Base-by-base conservation (phyloP, 495 filamentous ascomycete genomes). In the Penicillium lividum region DNA sequence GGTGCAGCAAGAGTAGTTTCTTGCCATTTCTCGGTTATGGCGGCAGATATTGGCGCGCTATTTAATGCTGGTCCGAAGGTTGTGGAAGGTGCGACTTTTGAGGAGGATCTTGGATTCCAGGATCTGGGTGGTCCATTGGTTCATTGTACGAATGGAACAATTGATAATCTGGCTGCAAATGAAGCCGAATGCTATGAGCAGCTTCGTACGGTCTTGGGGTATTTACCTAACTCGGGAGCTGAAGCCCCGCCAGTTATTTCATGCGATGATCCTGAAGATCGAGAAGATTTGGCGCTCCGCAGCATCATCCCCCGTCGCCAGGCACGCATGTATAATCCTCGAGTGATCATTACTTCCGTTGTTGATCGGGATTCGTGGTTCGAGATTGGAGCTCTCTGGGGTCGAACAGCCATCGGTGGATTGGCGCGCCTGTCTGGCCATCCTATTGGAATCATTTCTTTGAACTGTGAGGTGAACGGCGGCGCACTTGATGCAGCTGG, bases 1-100 rank as follows among this genome's bases (percentile, higher is more conserved):
- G 85, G 85, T 6, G 84, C 84, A 9, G 84, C 85, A 0, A 64
- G 85, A 51, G 81, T 86, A 0, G 82, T 83, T 2, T 77, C 77
- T 0, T 86, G 84, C 53, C 85, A 87, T 61, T 88, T 88, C 63
- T 83, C 81, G 8, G 84, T 88, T 47, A 88, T 87, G 83, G 83
- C 84, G 5, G 82, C 75, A 7, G 82, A 86, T 64, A 73, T 88
- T 4, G 85, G 83, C 0, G 74, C 78, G 3, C 61, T 88, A 7
- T 86, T 88, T 64, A 86, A 86, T 60, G 85, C 85, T 7, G 85
- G 85, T 1, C 84, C 85, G 0, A 81, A 84, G 47, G 84, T 88
- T 7, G 85, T 86, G 13, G 77, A 81, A 47, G 79, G 77, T 25
- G 82, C 83, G 5, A 86, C 83, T 0, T 82, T 84, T 59, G 83